These are phyloP conservation scores for Yamadazyma atmosphaerica DNA, from an alignment of 1,139 yeast genomes.

Conservation along the genomic window DNA sequence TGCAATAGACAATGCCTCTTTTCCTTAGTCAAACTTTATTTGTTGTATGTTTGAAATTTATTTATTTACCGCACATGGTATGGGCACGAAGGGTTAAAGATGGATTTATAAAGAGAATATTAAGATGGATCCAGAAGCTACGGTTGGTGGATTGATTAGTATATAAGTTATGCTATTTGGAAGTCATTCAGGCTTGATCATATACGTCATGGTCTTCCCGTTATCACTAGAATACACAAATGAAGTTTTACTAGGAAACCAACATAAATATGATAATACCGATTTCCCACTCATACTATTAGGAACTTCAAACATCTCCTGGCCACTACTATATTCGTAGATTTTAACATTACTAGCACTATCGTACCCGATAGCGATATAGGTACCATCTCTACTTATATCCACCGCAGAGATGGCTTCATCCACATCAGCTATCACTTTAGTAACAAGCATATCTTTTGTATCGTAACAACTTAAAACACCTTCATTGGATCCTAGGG, in stretches of 20 bases:
- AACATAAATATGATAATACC: constrained; percentile 34
- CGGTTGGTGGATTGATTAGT: neutral
- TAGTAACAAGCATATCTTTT: constrained; percentile 42
- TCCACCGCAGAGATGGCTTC: constrained; percentile 49
- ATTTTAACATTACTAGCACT: constrained; percentile 39
- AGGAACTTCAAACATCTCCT: constrained; percentile 35
- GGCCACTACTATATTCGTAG: constrained; percentile 33
- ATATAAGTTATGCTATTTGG: neutral
- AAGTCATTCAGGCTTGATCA: constrained; percentile 16
- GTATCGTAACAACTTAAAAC: constrained; percentile 63
- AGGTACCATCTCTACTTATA: constrained; percentile 45
- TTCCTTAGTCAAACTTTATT: constrained; percentile 1
- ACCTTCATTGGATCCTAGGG: constrained; percentile 72
- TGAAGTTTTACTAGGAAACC: constrained; percentile 43
- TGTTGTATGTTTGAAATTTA: neutral
- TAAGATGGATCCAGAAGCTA: no score
- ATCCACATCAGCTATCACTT: constrained; percentile 49
- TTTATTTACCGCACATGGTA: neutral
- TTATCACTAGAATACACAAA: constrained; percentile 35
- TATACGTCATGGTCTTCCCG: constrained; percentile 31
- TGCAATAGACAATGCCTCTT: neutral
- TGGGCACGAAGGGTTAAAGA: no score
- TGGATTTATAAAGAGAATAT: no score
- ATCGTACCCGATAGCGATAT: constrained; percentile 47
- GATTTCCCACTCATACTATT: constrained; percentile 37